Evolutionary conservation across 1,284 basidiomycete genomes (phyloP).

Genomic region (Coniferiporia sulphurascens): DNA sequence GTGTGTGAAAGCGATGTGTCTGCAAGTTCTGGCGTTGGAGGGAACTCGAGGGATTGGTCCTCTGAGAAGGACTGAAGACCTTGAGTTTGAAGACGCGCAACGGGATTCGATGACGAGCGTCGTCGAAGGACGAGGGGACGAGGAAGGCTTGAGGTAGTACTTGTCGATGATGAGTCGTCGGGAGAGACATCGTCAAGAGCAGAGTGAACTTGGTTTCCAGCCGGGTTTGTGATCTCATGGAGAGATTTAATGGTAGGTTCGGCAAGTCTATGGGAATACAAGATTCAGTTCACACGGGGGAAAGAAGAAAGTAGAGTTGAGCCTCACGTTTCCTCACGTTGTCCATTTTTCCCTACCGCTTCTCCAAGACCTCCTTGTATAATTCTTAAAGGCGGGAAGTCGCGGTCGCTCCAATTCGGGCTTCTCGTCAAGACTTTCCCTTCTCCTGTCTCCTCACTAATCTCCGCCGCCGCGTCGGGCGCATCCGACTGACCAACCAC

Average conservation of each 20-base stretch:
- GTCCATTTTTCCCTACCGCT: not conserved
- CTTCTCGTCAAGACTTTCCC: not conserved
- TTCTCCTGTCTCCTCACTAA: not conserved
- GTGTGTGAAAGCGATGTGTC: conserved; percentile 10
- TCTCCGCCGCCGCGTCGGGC: not conserved
- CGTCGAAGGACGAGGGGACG: conserved; percentile 9
- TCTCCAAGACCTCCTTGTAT: not conserved
- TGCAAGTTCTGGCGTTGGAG: conserved; percentile 15
- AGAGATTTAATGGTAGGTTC: not conserved
- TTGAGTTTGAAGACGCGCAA: not conserved
- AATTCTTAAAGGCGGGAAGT: conserved; percentile 35
- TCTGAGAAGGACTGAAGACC: not conserved
- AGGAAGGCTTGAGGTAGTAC: not conserved
- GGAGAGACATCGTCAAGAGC: not conserved
- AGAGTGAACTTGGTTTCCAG: not conserved
- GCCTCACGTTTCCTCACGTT: not conserved
- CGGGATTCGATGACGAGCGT: conserved; percentile 19
- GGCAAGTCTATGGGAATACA: not conserved
- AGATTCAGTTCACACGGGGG: not conserved
- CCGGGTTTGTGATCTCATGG: not conserved
- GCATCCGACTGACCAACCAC: not conserved
- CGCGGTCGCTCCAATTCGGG: conserved; percentile 32
- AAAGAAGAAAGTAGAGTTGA: not conserved
- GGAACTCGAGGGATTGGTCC: conserved; percentile 10
- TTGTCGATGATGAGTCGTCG: not conserved